A percentile compares a stretch with the other conserved stretches of the same genome.
These are phyloP conservation scores for Hemileia vastatrix DNA, from an alignment of 1,284 basidiomycete species.

Conservation along the genomic window DNA sequence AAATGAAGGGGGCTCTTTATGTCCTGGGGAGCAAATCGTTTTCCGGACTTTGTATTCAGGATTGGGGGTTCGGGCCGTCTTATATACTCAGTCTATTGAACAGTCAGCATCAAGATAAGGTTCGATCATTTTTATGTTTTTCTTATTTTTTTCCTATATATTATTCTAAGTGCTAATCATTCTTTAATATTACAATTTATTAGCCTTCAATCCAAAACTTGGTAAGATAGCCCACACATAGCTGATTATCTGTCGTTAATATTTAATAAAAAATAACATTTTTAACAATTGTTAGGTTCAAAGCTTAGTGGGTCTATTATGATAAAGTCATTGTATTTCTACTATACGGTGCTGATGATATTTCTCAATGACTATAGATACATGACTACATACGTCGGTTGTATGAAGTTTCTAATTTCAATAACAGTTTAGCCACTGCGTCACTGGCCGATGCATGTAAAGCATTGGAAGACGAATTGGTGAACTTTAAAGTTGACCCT, in stretches of 20 bases:
- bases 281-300: too few relatives aligned
- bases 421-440: too few relatives aligned
- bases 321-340: too few relatives aligned
- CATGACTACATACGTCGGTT: too few relatives aligned
- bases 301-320: too few relatives aligned
- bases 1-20: constrained; percentile 91
- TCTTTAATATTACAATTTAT: background rate
- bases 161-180: background rate
- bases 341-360: too few relatives aligned
- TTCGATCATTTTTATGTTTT: constrained; percentile 32
- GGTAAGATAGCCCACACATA: constrained; percentile 49
- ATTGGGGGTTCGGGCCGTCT: constrained; percentile 58
- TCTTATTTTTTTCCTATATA: background rate
- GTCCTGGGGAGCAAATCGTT: constrained; percentile 69
- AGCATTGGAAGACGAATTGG: background rate
- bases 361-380: too few relatives aligned
- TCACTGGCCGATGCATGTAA: background rate
- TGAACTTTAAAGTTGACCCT: background rate
- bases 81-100: constrained; percentile 65
- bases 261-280: too few relatives aligned
- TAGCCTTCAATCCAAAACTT: constrained; percentile 75
- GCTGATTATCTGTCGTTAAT: too few relatives aligned
- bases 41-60: constrained; percentile 51
- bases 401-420: too few relatives aligned
- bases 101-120: constrained; percentile 88